Evolutionary conservation across 805 yeast species (phyloP).

Genomic region (Hanseniaspora hatyaiensis): DNA sequence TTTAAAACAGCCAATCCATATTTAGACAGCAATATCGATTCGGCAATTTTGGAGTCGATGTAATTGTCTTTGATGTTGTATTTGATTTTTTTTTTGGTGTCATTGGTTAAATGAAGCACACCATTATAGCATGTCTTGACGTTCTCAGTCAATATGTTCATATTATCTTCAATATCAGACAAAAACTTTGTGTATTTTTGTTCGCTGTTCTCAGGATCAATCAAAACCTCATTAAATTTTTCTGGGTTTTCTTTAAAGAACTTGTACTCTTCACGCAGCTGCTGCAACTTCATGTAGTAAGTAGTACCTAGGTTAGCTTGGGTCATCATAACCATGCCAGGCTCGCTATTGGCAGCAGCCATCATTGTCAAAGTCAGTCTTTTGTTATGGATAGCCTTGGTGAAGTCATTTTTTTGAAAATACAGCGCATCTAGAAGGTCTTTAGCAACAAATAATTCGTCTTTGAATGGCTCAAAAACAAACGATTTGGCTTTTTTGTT

Average conservation of each 20-base stretch:
- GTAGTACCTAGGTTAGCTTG: slow-evolving; percentile 63
- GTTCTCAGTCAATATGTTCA: slow-evolving; percentile 24
- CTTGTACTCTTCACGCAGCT: slow-evolving; percentile 39
- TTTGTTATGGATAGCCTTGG: slow-evolving; percentile 49
- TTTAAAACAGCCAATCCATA: slow-evolving; percentile 77
- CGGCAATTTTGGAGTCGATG: slow-evolving; percentile 39
- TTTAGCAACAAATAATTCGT: slow-evolving; percentile 66
- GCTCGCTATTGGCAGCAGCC: slow-evolving; percentile 58
- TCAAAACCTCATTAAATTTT: slow-evolving; percentile 20
- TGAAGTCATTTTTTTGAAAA: slow-evolving; percentile 54
- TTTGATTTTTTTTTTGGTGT: slow-evolving; percentile 25
- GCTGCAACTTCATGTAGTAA: slow-evolving; percentile 55
- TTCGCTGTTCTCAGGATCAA: slow-evolving; percentile 23
- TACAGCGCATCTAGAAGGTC: slow-evolving; percentile 65
- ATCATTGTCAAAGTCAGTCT: slow-evolving; percentile 57
- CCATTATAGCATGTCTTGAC: slow-evolving; percentile 35
- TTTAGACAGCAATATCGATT: slow-evolving; percentile 66
- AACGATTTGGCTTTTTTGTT: slow-evolving; percentile 32
- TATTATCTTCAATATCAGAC: slow-evolving; percentile 23
- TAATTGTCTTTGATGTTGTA: slow-evolving; percentile 28
- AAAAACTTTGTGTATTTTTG: slow-evolving; percentile 20
- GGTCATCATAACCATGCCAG: slow-evolving; percentile 51
- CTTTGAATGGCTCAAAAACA: slow-evolving; percentile 62
- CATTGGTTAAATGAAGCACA: slow-evolving; percentile 34
- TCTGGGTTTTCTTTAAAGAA: slow-evolving; percentile 25